A percentile compares a stretch with the other conserved stretches of the same genome.
Conservation (phyloP, 208 protist species). For the Lotmaria passim region DNA sequence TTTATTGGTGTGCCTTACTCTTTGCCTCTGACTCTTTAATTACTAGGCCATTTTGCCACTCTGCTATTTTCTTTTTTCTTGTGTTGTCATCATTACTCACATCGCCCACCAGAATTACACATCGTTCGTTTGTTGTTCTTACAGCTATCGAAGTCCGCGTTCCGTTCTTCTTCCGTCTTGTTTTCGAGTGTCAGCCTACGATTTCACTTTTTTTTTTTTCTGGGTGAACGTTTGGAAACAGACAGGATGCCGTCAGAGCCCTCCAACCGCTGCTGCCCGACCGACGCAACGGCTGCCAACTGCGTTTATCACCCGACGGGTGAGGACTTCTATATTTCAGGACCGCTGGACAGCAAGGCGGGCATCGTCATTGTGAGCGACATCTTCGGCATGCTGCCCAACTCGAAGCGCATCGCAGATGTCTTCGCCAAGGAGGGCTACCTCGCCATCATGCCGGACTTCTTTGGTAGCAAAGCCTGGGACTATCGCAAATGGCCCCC, state of each 20-base stretch:
- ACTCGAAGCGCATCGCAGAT: conserved; percentile 56
- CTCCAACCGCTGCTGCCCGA: conserved; percentile 53
- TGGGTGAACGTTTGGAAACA: neutral
- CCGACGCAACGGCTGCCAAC: conserved; percentile 32
- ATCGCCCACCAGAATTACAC: too few species aligned
- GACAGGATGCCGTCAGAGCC: conserved; percentile 14
- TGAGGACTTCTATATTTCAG: conserved; percentile 49
- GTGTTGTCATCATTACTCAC: too few species aligned
- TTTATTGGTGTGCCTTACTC: too few species aligned
- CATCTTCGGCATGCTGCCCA: conserved; percentile 61
- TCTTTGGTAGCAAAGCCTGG: conserved; percentile 45
- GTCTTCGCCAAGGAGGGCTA: conserved; percentile 45
- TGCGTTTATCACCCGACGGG: conserved; percentile 31
- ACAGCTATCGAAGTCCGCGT: too few species aligned
- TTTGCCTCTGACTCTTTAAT: too few species aligned
- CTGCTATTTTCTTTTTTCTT: too few species aligned
- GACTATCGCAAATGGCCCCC: conserved; percentile 35
- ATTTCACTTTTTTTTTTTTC: conserved; percentile 14
- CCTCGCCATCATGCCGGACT: conserved; percentile 69
- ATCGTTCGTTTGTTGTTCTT: too few species aligned
- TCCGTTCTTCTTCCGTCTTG: conserved; percentile 3
- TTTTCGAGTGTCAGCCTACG: neutral
- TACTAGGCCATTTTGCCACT: too few species aligned
- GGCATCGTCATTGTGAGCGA: conserved; percentile 58
- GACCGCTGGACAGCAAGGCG: conserved; percentile 38